Evolutionary conservation across 1,139 yeast genomes (phyloP).

Genomic region (Yamadazyma songkhlaensis): DNA sequence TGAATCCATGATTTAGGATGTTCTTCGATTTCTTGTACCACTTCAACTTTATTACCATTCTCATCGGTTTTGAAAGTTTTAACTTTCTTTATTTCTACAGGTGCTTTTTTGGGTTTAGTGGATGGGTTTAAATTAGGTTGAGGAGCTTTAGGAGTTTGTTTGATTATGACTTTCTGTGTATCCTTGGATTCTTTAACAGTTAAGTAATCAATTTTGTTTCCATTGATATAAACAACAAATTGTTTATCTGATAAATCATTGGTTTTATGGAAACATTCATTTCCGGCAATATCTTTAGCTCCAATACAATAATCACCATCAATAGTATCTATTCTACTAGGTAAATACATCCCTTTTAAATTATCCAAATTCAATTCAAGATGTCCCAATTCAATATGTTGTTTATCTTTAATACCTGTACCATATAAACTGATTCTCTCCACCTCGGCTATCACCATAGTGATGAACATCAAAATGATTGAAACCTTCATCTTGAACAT

Average conservation of each 20-base stretch:
- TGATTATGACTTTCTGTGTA: slow-evolving; percentile 10
- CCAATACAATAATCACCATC: slow-evolving; percentile 27
- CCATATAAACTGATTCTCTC: slow-evolving; percentile 4
- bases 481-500: not conserved
- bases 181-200: slow-evolving; percentile 9
- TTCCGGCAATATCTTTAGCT: slow-evolving; percentile 24
- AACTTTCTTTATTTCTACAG: slow-evolving; percentile 10
- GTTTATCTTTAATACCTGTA: not conserved
- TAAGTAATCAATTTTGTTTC: slow-evolving; percentile 15
- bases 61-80: slow-evolving; percentile 15
- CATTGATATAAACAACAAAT: slow-evolving; percentile 16
- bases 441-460: not conserved
- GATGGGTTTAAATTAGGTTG: slow-evolving; percentile 28
- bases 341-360: slow-evolving; percentile 24
- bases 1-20: slow-evolving; percentile 48
- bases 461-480: not conserved
- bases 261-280: slow-evolving; percentile 28
- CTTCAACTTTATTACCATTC: slow-evolving; percentile 25
- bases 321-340: slow-evolving; percentile 15
- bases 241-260: slow-evolving; percentile 9
- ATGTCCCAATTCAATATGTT: slow-evolving; percentile 6
- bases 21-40: slow-evolving; percentile 22
- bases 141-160: slow-evolving; percentile 15
- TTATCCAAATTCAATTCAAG: slow-evolving; percentile 13
- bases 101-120: slow-evolving; percentile 12